Percentiles rank a stretch among this genome's conserved stretches.
These are phyloP conservation scores for Alectoria sarmentosa DNA, from an alignment of 495 filamentous ascomycete genomes.

Conservation along the genomic window DNA sequence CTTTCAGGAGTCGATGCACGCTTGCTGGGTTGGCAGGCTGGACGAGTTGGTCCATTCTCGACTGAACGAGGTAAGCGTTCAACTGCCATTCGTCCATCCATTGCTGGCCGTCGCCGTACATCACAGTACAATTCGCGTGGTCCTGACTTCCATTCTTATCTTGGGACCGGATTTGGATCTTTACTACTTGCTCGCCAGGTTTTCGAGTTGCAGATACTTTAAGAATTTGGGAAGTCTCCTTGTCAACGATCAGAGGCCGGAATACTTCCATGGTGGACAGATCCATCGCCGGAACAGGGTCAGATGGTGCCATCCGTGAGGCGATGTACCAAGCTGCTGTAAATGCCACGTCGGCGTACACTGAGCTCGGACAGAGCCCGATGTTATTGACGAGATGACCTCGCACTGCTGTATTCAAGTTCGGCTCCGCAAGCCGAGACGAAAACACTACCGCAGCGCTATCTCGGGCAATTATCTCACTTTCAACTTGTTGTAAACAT, in stretches of 20 bases:
- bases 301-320: conserved; percentile 15
- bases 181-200: conserved; percentile 27
- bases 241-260: conserved; percentile 26
- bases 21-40: neutral
- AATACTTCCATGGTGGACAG: conserved; percentile 29
- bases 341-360: conserved; percentile 28
- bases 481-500: conserved; percentile 14
- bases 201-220: conserved; percentile 28
- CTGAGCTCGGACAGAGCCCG: conserved; percentile 23
- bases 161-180: conserved; percentile 27
- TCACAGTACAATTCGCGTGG: conserved; percentile 46
- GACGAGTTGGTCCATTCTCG: conserved; percentile 44
- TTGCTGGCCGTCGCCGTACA: conserved; percentile 38
- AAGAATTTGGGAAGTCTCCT: conserved; percentile 17
- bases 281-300: conserved; percentile 26
- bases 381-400: conserved; percentile 27
- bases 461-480: conserved; percentile 15
- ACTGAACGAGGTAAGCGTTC: conserved; percentile 47
- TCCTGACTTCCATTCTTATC: conserved; percentile 26
- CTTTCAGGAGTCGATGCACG: conserved; percentile 10
- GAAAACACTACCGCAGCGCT: conserved; percentile 22
- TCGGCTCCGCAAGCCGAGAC: conserved; percentile 22
- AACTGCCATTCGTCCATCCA: conserved; percentile 50
- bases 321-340: conserved; percentile 23
- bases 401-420: conserved; percentile 21